Percentiles rank a stretch among this genome's conserved stretches.
phyloP scores from a whole-genome alignment of 169 alveolate species.

The Cryptosporidium xiaoi region DNA sequence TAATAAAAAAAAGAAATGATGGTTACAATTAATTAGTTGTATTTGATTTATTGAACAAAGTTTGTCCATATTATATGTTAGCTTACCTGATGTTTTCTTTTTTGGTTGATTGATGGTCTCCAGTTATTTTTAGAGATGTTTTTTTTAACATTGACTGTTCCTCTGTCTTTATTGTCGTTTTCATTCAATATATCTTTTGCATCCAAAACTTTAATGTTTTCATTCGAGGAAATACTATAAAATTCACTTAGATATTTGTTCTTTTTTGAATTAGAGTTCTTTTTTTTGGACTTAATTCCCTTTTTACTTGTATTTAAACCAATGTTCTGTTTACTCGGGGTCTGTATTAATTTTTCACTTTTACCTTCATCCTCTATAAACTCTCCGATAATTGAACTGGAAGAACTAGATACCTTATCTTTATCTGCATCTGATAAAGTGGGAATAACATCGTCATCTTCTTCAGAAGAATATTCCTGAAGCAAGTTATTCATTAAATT shows the following conservation, averaged over 20 bases:
- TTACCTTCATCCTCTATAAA: neutral
- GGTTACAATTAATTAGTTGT: too few relatives aligned
- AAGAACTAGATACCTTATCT: too few relatives aligned
- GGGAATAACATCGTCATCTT: neutral
- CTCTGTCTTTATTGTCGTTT: neutral
- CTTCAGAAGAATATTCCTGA: neutral
- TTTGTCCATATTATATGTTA: too few relatives aligned
- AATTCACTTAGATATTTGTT: slow-evolving; percentile 44
- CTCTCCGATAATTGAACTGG: neutral
- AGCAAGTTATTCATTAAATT: neutral
- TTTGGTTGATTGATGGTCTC: slow-evolving; percentile 51
- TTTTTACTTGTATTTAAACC: neutral
- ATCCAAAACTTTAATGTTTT: slow-evolving; percentile 8
- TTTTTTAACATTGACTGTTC: neutral
- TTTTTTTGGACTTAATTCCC: neutral
- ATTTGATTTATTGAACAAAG: too few relatives aligned
- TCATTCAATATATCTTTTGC: neutral
- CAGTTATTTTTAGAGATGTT: neutral
- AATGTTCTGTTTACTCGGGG: neutral
- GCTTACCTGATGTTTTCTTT: slow-evolving; percentile 73
- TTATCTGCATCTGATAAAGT: too few relatives aligned
- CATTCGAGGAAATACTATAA: neutral
- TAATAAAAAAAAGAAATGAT: neutral
- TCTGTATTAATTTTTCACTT: neutral
- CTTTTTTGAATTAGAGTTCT: slow-evolving; percentile 1